A percentile compares a stretch with the other conserved stretches of the same genome.
Conservation (phyloP, 1,139 yeast species). For the Pichia sp. region DNA sequence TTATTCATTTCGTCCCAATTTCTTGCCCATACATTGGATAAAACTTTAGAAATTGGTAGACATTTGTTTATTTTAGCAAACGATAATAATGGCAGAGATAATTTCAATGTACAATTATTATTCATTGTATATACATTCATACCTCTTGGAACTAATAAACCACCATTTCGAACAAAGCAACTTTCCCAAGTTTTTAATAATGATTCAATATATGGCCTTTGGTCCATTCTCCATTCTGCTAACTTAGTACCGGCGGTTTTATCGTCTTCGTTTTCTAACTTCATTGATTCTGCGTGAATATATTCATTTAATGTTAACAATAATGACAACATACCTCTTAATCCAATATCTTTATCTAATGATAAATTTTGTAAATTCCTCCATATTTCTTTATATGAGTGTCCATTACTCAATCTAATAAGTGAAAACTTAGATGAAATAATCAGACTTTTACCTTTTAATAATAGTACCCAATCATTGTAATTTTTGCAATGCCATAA, state of each 20-base stretch:
- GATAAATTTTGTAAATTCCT: slow-evolving; percentile 42
- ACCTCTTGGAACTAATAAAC: slow-evolving; percentile 49
- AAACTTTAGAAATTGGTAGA: slow-evolving; percentile 50
- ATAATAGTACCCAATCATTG: slow-evolving; percentile 47
- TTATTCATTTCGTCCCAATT: slow-evolving; percentile 62
- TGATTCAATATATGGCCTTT: slow-evolving; percentile 48
- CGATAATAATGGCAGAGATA: slow-evolving; percentile 56
- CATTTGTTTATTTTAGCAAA: slow-evolving; percentile 60
- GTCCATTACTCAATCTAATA: slow-evolving; percentile 54
- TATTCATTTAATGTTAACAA: slow-evolving; percentile 69
- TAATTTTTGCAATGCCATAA: slow-evolving; percentile 61
- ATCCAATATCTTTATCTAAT: slow-evolving; percentile 39
- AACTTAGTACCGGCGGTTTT: slow-evolving; percentile 32
- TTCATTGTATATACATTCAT: slow-evolving; percentile 44
- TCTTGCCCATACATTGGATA: slow-evolving; percentile 51
- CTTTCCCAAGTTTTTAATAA: slow-evolving; percentile 62
- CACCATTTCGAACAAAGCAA: slow-evolving; percentile 53
- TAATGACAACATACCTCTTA: slow-evolving; percentile 55
- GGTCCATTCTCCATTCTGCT: slow-evolving; percentile 55
- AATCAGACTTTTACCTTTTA: slow-evolving; percentile 31
- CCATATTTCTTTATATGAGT: slow-evolving; percentile 43
- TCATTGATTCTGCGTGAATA: slow-evolving; percentile 46
- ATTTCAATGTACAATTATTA: slow-evolving; percentile 49
- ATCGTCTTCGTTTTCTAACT: slow-evolving; percentile 23
- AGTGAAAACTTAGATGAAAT: slow-evolving; percentile 45